phyloP scores from a whole-genome alignment of 2,329 filamentous ascomycete species.

The Thermothelomyces thermophilus region DNA sequence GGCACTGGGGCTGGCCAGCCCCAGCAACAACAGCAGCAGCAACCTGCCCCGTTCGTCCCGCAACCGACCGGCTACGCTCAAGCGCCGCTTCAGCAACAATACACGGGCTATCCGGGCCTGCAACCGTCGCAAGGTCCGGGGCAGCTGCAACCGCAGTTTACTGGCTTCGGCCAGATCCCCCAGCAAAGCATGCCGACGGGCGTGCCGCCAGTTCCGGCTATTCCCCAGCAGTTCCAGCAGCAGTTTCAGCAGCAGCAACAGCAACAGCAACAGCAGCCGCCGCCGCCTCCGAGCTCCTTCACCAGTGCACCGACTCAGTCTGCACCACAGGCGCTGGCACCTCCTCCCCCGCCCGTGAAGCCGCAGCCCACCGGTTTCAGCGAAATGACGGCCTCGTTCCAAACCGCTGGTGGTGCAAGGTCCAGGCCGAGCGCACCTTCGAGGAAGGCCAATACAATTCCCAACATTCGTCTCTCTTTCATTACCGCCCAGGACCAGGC shows the following conservation, averaged over 20 bases:
- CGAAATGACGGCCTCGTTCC: conserved; percentile 62
- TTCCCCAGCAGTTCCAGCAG: conserved; percentile 54
- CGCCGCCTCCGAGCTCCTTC: conserved; percentile 48
- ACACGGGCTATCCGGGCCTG: conserved; percentile 51
- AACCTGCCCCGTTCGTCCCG: conserved; percentile 50
- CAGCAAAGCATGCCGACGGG: conserved; percentile 58
- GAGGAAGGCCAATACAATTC: conserved; percentile 67
- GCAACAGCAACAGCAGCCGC: conserved; percentile 42
- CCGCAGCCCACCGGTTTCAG: conserved; percentile 60
- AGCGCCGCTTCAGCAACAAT: conserved; percentile 51
- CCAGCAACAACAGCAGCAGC: conserved; percentile 46
- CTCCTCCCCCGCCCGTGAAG: conserved; percentile 55
- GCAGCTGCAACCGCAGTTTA: conserved; percentile 60
- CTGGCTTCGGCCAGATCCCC: conserved; percentile 51
- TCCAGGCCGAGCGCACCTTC: conserved; percentile 40
- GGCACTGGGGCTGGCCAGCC: conserved; percentile 41
- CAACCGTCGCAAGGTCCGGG: conserved; percentile 34
- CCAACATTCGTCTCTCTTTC: conserved; percentile 89
- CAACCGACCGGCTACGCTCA: conserved; percentile 57
- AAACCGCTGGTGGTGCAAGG: conserved; percentile 42
- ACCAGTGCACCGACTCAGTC: conserved; percentile 47
- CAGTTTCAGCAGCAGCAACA: conserved; percentile 51
- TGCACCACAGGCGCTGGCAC: conserved; percentile 34
- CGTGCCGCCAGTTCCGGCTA: conserved; percentile 53
- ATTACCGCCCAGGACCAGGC: conserved; percentile 91